phyloP scores from a whole-genome alignment of 331 rosid genomes.

The Prunus yedoensis region DNA sequence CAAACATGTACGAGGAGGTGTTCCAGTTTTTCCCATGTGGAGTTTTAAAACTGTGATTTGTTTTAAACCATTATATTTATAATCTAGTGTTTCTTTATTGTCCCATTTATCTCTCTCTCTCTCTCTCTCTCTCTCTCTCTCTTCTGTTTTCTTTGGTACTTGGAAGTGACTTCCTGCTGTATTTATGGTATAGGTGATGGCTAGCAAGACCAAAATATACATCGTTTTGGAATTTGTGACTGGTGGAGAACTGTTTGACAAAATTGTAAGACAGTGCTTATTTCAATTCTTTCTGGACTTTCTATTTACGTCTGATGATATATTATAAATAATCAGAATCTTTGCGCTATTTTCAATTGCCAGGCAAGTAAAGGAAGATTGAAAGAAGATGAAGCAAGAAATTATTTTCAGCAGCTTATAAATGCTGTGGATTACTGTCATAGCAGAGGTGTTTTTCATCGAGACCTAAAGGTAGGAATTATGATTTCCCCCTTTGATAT shows the following conservation, averaged over 20 bases:
- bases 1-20: not conserved
- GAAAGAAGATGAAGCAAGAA: slow-evolving; percentile 95
- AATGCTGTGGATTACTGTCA: slow-evolving; percentile 95
- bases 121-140: slow-evolving; percentile 1
- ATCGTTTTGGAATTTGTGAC: slow-evolving; percentile 90
- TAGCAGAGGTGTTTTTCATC: slow-evolving; percentile 92
- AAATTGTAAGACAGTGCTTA: slow-evolving; percentile 61
- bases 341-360: slow-evolving; percentile 20
- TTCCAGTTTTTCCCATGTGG: not conserved
- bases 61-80: not conserved
- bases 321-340: not conserved
- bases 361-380: slow-evolving; percentile 83
- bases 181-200: slow-evolving; percentile 77
- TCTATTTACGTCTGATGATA: slow-evolving; percentile 5
- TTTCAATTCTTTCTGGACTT: slow-evolving; percentile 11
- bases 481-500: slow-evolving; percentile 5
- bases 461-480: slow-evolving; percentile 78
- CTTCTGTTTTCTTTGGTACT: slow-evolving; percentile 8
- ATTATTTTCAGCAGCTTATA: slow-evolving; percentile 88
- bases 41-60: not conserved
- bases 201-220: slow-evolving; percentile 93
- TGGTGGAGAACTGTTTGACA: slow-evolving; percentile 91
- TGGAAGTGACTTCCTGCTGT: slow-evolving; percentile 21
- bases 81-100: not conserved
- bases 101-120: slow-evolving; percentile 13